These are phyloP conservation scores for Phytopythium litorale DNA, from an alignment of 352 stramenopile species.

Conservation along the genomic window DNA sequence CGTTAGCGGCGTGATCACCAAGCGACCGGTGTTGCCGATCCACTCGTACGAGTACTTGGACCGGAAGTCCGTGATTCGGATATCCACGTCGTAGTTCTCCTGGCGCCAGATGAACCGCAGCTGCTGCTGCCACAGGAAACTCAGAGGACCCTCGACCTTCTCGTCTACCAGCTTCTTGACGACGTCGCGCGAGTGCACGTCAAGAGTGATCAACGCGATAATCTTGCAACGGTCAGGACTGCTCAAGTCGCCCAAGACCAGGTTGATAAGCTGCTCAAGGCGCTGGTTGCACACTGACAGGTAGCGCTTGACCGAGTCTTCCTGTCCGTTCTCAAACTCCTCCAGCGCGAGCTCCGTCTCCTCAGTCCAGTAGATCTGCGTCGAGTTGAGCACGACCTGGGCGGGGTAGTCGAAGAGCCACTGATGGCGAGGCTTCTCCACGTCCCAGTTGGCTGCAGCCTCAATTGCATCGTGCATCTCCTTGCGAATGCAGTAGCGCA, in stretches of 20 bases:
- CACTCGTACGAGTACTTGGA: conserved; percentile 93
- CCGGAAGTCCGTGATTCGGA: conserved; percentile 95
- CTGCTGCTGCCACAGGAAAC: conserved; percentile 88
- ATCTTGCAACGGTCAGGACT: conserved; percentile 92
- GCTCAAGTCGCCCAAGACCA: conserved; percentile 87
- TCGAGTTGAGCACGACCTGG: conserved; percentile 85
- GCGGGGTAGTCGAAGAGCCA: conserved; percentile 97
- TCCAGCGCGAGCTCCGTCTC: conserved; percentile 92
- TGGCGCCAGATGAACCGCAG: conserved; percentile 90
- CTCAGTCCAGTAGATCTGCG: conserved; percentile 95
- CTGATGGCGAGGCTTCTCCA: conserved; percentile 95
- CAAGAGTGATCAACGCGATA: conserved; percentile 95
- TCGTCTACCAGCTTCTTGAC: conserved; percentile 88
- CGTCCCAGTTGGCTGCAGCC: conserved; percentile 89
- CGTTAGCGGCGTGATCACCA: conserved; percentile 95
- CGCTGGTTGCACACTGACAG: conserved; percentile 74
- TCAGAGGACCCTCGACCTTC: conserved; percentile 84
- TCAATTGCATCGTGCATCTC: conserved; percentile 88
- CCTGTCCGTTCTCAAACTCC: conserved; percentile 86
- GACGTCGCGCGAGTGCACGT: conserved; percentile 94
- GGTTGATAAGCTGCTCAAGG: conserved; percentile 90
- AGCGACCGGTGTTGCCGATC: conserved; percentile 87
- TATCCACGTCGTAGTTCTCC: conserved; percentile 94
- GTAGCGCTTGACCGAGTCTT: conserved; percentile 86
- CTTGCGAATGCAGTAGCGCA: conserved; percentile 79